phyloP scores from a whole-genome alignment of 2,329 filamentous ascomycete species.

The Hypoxylon sp. region DNA sequence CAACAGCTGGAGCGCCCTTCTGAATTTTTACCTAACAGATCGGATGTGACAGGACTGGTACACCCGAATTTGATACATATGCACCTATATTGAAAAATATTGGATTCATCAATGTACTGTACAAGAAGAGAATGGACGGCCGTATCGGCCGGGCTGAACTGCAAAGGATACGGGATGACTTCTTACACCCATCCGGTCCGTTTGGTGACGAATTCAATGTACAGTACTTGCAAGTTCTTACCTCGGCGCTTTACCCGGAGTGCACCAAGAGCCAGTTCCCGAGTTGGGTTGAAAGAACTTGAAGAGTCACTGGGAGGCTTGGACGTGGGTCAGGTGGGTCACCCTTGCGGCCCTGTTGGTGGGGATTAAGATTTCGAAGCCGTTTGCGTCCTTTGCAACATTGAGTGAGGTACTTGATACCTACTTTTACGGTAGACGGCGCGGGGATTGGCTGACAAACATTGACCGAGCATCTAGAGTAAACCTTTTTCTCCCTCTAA shows the following conservation, averaged over 20 bases:
- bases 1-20: constrained; percentile 8
- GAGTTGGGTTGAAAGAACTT: constrained; percentile 38
- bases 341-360: constrained; percentile 24
- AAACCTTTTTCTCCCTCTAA: not conserved
- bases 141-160: constrained; percentile 16
- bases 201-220: constrained; percentile 24
- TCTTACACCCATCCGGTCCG: constrained; percentile 8
- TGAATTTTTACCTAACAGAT: constrained; percentile 19
- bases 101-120: constrained; percentile 14
- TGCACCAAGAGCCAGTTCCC: constrained; percentile 35
- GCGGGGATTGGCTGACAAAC: constrained; percentile 15
- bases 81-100: not conserved
- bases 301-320: constrained; percentile 35
- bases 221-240: constrained; percentile 21
- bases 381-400: constrained; percentile 27
- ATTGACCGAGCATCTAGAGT: constrained; percentile 6
- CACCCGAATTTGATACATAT: constrained; percentile 7
- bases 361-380: constrained; percentile 33
- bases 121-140: constrained; percentile 9
- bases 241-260: constrained; percentile 43
- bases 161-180: not conserved
- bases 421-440: not conserved
- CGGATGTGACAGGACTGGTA: constrained; percentile 12
- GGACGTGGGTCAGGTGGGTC: constrained; percentile 36
- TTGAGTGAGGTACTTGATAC: constrained; percentile 9